Base-by-base conservation (phyloP, 164 flowering plant genomes). In the Kingdonia uniflora region DNA sequence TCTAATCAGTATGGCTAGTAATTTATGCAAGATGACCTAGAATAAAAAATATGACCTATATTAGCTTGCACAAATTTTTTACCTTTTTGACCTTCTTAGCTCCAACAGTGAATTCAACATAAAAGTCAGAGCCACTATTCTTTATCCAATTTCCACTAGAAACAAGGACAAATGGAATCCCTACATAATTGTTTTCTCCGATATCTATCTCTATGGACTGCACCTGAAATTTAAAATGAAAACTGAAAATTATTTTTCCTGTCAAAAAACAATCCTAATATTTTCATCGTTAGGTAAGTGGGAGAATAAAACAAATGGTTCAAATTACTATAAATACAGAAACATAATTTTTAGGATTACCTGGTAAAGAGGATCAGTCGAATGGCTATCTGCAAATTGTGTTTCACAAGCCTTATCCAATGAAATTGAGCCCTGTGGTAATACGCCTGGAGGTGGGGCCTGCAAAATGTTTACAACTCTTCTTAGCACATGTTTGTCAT, bases 161-260 rank as follows among this genome's bases (percentile, higher is more conserved):
- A 6, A 57, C 19, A 53, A 92, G 87, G 35, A 92, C 95, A 77
- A 92, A 92, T 39, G 95, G 86, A 81, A 92, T 80, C 43, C 99
- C 99, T 13, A 67, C 71, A 66, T 65, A 88, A 57, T 61, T 63
- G 1, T 70, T 86, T 33, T 75, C 95, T 56, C 74, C 76, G 63
- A 86, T 58, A 64, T 74, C 80, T 49, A 92, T 76, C 64, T 82
- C 87, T 25, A 81, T 29, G 50, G 67, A 67, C 63, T 81, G 90
- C 51, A 84, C 74, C 87, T 84, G 74, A 52, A 62, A 66, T 49
- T 42, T 40, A 39, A 47, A n/a, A n/a, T 29, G 35, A 29, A 3
- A 29, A 29, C 6, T 29, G 8, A 29, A 29, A 8, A 29, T 3
- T 29, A 8, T 8, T 29, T 29, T 29, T 29, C 4, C 6, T 8